Base-by-base conservation (phyloP, 108 stramenopile species). In the Asterionellopsis glacialis region DNA sequence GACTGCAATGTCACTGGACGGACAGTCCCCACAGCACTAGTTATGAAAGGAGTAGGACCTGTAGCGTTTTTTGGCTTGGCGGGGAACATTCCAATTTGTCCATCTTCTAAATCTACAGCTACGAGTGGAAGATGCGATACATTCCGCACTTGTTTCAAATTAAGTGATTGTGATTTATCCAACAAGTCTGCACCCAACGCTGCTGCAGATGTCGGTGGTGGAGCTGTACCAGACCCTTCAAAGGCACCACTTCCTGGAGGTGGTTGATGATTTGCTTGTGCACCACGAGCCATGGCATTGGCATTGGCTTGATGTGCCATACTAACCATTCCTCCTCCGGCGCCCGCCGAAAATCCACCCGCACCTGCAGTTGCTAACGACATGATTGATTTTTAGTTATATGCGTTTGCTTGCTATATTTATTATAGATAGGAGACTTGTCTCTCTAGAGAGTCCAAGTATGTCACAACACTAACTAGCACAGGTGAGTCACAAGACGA, bases 21-120 rank as follows among this genome's bases (percentile, higher is more conserved):
- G 61, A 75, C 67, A 57, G 67, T 81, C 50, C 83, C 83, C 18
- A 81, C 53, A 0, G 71, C 41, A 33, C 28, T 25, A 5, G 33
- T 5, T 5, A 33, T 7, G 33, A 33, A 33, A 4, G 76, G 71
- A 21, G 1, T 47, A 43, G 41, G 23, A 14, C 18, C 18, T 26
- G 5, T 6, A 1, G 53, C 24, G 10, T 73, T 83, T 0, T 63
- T 72, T 33, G 66, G 41, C 43, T 88, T 85, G 22, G 91, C 82
- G 24, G 91, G 91, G 63, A 87, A 87, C 51, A 69, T 73, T 1
- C 84, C 83, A 39, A 88, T 80, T 13, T 66, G 55, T 47, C 54
- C 69, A 0, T 72, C 83, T 67, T 85, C 85, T 57, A 93, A 59
- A 75, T 93, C 91, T 39, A 89, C 55, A 9, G 80, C 84, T n/a